Base-by-base conservation (phyloP, 306 rosid genomes). In the Bauhinia variegata region DNA sequence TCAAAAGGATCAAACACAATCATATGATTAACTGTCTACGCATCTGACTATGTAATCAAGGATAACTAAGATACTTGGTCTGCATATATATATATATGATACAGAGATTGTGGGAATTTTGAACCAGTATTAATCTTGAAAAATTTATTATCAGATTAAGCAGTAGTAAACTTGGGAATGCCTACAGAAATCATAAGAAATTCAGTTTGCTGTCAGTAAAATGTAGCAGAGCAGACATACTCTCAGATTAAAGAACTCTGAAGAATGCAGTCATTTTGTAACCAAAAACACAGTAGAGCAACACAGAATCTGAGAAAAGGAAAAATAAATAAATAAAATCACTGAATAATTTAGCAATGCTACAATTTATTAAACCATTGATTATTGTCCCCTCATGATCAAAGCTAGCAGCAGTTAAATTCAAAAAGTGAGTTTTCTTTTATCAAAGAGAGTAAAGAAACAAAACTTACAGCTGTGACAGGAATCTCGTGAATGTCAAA, bases 401-500 rank as follows among this genome's bases (percentile, higher is more conserved):
- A 39, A 13, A 8, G 10, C 23, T 8, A 44, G 9, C 39, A 54
- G 6, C 10, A 34, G 17, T 51, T 8, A 60, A 14, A 18, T 52
- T 50, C 41, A 4, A 50, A 37, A 57, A 56, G 36, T 19, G 54
- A 16, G 34, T 58, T 36, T 33, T 19, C n/a, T 11, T 7, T 12
- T 37, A 37, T 48, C 4, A 34, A 53, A 43, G 42, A 54, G 30
- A 72, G 56, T 19, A 58, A 15, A 57, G 28, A 68, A 67, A 41
- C 64, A 50, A 7, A 44, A 80, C 89, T 88, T 75, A 88, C 96
- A 68, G 85, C 80, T 8, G 92, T 86, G 32, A 86, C 60, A 15
- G 96, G 96, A 82, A 88, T 82, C 73, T 91, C 92, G 0, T 70
- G 87, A 68, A 85, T 80, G 82, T 92, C 97, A 79, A 89, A 92